Evolutionary conservation across 441 rosid genomes (phyloP).

Genomic region (Gossypium laxum): DNA sequence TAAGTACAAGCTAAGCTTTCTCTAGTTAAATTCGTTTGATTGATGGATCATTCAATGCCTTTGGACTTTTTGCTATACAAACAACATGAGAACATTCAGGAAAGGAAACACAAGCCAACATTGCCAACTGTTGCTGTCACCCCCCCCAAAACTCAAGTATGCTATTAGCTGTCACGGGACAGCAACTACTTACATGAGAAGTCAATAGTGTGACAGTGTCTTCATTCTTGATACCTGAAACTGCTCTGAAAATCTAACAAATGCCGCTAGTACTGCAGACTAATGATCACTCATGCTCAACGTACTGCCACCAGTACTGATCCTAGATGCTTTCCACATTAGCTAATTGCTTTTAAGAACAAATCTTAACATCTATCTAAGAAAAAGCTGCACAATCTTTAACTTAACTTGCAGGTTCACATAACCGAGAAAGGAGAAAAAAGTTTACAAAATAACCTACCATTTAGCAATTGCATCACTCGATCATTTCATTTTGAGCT

Average conservation of each 20-base stretch:
- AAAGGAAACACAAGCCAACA: background rate
- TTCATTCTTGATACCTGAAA: background rate
- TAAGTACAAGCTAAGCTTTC: background rate
- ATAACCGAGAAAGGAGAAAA: background rate
- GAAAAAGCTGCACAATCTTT: background rate
- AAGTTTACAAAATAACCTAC: slow-evolving; percentile 1
- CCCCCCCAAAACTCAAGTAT: background rate
- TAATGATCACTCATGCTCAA: background rate
- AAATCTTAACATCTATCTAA: background rate
- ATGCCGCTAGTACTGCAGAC: background rate
- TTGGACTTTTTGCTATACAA: background rate
- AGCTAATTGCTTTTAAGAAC: background rate
- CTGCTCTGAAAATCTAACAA: background rate
- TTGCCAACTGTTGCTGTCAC: background rate
- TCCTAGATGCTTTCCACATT: background rate
- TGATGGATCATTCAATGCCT: background rate
- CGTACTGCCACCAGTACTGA: background rate
- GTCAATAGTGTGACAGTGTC: background rate
- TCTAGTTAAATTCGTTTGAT: background rate
- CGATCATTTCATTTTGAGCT: slow-evolving; percentile 23
- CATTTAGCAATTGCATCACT: slow-evolving; percentile 11
- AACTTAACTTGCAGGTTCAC: background rate
- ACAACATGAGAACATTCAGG: background rate
- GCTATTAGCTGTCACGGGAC: background rate
- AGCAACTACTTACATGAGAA: background rate